Conservation (phyloP, 441 rosid species). For the Croton laevigatus region DNA sequence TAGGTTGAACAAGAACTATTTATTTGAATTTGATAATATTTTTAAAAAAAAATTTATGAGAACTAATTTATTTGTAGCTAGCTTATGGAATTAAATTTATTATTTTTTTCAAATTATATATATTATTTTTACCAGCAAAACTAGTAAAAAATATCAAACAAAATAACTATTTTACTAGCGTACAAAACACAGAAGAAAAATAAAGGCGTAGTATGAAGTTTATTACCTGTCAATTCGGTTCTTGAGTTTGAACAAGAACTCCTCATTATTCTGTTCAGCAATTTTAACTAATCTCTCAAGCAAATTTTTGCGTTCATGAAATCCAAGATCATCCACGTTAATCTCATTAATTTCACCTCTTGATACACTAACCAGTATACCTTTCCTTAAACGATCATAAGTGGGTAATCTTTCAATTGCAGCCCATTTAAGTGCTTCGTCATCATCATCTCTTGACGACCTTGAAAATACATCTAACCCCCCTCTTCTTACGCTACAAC, state of each 20-base stretch:
- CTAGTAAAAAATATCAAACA: too few species aligned
- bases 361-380: slow-evolving; percentile 38
- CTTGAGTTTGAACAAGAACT: slow-evolving; percentile 59
- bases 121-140: too few species aligned
- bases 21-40: too few species aligned
- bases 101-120: too few species aligned
- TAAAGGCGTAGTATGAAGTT: too few species aligned
- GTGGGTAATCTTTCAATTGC: slow-evolving; percentile 65
- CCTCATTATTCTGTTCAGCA: slow-evolving; percentile 61
- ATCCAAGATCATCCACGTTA: slow-evolving; percentile 42
- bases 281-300: slow-evolving; percentile 47
- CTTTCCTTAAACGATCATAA: slow-evolving; percentile 52
- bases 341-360: slow-evolving; percentile 34
- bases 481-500: slow-evolving; percentile 24
- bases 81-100: too few species aligned
- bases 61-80: too few species aligned
- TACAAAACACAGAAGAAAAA: too few species aligned
- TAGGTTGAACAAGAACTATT: too few species aligned
- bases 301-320: slow-evolving; percentile 41
- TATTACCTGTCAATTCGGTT: slow-evolving; percentile 54
- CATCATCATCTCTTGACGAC: slow-evolving; percentile 53
- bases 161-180: too few species aligned
- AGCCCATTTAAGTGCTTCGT: slow-evolving; percentile 73
- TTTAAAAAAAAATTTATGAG: too few species aligned
- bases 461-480: slow-evolving; percentile 41